These are phyloP conservation scores for Pterocarpus macrocarpus DNA, from an alignment of 306 rosid species.

Conservation along the genomic window DNA sequence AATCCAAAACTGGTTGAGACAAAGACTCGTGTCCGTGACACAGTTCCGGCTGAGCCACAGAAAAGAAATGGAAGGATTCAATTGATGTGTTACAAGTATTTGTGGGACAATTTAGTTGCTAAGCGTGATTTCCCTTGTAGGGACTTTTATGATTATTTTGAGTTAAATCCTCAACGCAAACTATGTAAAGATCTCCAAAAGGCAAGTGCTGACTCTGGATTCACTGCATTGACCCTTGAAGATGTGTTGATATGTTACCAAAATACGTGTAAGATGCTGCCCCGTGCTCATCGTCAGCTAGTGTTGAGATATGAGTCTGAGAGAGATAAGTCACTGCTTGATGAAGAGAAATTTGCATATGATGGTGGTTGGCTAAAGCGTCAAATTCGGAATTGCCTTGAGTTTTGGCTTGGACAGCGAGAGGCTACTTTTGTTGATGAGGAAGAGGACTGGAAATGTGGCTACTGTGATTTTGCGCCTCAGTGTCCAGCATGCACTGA, in stretches of 20 bases:
- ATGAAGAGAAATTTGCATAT: slow-evolving; percentile 65
- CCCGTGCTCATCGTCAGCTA: slow-evolving; percentile 56
- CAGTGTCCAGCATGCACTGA: slow-evolving; percentile 55
- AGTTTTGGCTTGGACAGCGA: slow-evolving; percentile 80
- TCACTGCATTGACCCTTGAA: slow-evolving; percentile 64
- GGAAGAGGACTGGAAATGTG: slow-evolving; percentile 83
- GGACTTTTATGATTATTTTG: slow-evolving; percentile 59
- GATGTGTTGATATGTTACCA: slow-evolving; percentile 60
- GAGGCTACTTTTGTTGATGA: slow-evolving; percentile 66
- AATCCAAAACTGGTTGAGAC: slow-evolving; percentile 71
- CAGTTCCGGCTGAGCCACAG: slow-evolving; percentile 78
- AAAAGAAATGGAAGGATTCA: slow-evolving; percentile 86
- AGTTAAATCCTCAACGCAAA: slow-evolving; percentile 56
- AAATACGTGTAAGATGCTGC: slow-evolving; percentile 57
- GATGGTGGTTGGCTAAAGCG: slow-evolving; percentile 62
- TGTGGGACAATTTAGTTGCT: slow-evolving; percentile 73
- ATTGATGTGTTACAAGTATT: slow-evolving; percentile 80
- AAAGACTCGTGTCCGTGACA: slow-evolving; percentile 68
- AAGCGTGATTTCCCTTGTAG: slow-evolving; percentile 51
- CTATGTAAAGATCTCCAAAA: slow-evolving; percentile 60
- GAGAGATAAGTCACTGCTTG: slow-evolving; percentile 66
- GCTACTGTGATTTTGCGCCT: slow-evolving; percentile 54
- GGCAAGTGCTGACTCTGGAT: slow-evolving; percentile 50
- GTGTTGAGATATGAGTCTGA: slow-evolving; percentile 77
- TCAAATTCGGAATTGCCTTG: slow-evolving; percentile 55